Percentiles rank a stretch among this genome's conserved stretches.
These are phyloP conservation scores for Myxozyma udenii DNA, from an alignment of 805 yeast genomes.

Conservation along the genomic window DNA sequence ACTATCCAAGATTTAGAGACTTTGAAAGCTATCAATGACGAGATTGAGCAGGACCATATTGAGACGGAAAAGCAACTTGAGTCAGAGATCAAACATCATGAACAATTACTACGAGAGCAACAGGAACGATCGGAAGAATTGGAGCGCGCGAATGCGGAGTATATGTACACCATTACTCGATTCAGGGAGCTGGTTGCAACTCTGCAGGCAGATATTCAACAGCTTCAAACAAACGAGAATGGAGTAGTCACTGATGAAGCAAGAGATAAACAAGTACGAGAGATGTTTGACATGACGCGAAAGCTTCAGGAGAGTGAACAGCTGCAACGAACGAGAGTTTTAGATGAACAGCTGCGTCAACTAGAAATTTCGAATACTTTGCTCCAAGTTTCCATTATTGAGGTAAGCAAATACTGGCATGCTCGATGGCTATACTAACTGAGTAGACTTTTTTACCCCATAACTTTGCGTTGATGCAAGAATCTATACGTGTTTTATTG, in stretches of 20 bases:
- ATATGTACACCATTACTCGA: conserved; percentile 24
- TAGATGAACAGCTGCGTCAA: conserved; percentile 33
- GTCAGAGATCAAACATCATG: conserved; percentile 38
- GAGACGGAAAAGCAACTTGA: conserved; percentile 46
- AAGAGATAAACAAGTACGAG: conserved; percentile 22
- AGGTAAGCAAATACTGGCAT: conserved; percentile 27
- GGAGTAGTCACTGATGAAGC: conserved; percentile 18
- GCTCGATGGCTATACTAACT: too few species aligned
- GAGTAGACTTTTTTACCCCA: background rate
- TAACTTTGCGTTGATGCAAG: background rate
- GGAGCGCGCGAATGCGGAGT: conserved; percentile 22
- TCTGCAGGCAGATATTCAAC: conserved; percentile 26
- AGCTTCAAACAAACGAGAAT: conserved; percentile 12
- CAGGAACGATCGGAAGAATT: conserved; percentile 10
- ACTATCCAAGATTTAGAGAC: conserved; percentile 53
- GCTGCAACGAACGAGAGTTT: conserved; percentile 20
- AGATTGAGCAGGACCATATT: conserved; percentile 48
- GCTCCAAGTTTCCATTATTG: conserved; percentile 33
- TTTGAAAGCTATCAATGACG: conserved; percentile 51
- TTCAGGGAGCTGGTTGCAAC: conserved; percentile 35
- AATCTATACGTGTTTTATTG: background rate
- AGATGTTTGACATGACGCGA: conserved; percentile 31
- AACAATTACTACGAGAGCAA: conserved; percentile 24
- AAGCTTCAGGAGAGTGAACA: conserved; percentile 28
- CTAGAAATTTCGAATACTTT: conserved; percentile 33